A percentile compares a stretch with the other conserved stretches of the same genome.
phyloP scores from a whole-genome alignment of 2,329 filamentous ascomycete species.

The Alternaria sp. region DNA sequence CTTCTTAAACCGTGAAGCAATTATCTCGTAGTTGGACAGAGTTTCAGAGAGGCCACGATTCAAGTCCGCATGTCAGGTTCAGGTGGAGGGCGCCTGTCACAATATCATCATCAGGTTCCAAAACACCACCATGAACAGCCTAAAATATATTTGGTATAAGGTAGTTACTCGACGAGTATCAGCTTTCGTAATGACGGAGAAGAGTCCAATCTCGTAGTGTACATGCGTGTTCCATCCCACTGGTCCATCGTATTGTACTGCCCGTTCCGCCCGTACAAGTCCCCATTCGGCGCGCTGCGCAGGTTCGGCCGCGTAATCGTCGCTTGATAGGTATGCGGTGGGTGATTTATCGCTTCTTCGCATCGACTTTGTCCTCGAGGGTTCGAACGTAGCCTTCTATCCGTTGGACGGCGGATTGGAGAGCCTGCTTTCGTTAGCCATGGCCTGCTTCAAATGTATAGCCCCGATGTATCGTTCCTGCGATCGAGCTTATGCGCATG shows the following conservation, averaged over 20 bases:
- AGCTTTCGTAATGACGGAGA: slow-evolving; percentile 2
- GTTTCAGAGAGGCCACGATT: background rate
- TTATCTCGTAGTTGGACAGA: background rate
- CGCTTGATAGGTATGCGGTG: background rate
- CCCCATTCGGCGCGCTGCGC: background rate
- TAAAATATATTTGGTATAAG: background rate
- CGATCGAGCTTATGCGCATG: background rate
- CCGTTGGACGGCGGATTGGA: slow-evolving; percentile 86
- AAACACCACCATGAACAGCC: background rate
- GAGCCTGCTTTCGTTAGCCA: slow-evolving; percentile 58
- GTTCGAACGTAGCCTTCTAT: slow-evolving; percentile 83
- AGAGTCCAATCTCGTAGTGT: slow-evolving; percentile 6
- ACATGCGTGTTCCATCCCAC: slow-evolving; percentile 1
- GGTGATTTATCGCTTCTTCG: slow-evolving; percentile 30
- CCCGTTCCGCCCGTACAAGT: background rate
- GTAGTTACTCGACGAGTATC: background rate
- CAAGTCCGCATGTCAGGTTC: background rate
- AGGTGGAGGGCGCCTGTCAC: background rate
- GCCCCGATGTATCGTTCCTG: background rate
- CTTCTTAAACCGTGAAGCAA: background rate
- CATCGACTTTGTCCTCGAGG: slow-evolving; percentile 79
- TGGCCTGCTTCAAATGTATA: background rate
- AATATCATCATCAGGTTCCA: background rate
- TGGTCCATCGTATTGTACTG: background rate
- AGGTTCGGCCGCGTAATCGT: background rate